Evolutionary conservation across 805 yeast genomes (phyloP), one percentile per base, ranked within the genome.

Genomic region (Ogataea paraovalis): DNA sequence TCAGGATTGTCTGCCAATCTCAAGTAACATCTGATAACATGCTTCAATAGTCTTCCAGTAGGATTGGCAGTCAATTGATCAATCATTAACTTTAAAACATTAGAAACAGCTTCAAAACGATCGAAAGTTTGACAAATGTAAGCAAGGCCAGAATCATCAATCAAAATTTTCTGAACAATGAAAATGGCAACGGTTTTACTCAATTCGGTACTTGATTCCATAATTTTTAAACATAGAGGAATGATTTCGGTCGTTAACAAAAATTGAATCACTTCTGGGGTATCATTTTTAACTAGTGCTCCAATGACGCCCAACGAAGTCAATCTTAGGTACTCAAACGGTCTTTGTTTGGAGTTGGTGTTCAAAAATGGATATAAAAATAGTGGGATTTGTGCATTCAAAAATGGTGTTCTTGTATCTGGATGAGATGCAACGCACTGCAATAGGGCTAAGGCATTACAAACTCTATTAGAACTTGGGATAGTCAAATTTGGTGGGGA

Each of bases 351-450:
- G 33, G 96, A 87, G 54, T 87, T 87, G 3, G 98, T 91, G 61
- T 90, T 89, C 61, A 92, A 76, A 61, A 92, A 92, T 27, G 99
- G 99, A 68, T 94, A 94, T 48, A 92, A 72, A 58, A 90, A 94
- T 42, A 94, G 73, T 42, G 98, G 97, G 49, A 92, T 82, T 60
- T 94, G 96, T 2, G 98, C 97, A 65, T 81, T 83, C 51, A 92
- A 71, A 57, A 92, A 92, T 46, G 86, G 75, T 27, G 80, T 82
- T 62, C 96, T 81, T 0, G 98, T 94, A 54, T 89, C 96, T 34
- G 84, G 82, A 64, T 94, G 97, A 1, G 96, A 87, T 2, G 99
- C 99, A 38, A 92, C 97, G 69, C 99, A 94, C 68, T 92, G 99
- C 54, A 92, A 74, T 42, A 94, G 76, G 8, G 97, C 97, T 58